Evolutionary conservation across 2,329 filamentous ascomycete genomes (phyloP).

Genomic region (Talaromyces sp.): DNA sequence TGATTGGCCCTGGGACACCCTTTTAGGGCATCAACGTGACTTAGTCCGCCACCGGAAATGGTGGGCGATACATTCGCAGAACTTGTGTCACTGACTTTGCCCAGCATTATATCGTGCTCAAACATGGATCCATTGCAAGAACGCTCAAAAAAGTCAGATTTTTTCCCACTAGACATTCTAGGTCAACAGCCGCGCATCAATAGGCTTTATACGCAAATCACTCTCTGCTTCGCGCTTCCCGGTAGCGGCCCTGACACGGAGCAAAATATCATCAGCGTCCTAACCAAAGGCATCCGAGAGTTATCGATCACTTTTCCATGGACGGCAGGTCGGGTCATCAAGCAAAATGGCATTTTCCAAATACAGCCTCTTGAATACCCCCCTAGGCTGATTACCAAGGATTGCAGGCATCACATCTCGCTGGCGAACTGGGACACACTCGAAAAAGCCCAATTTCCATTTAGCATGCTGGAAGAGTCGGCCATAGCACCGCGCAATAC

Average conservation of each 20-base stretch:
- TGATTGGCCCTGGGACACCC: too few species aligned
- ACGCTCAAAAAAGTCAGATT: too few species aligned
- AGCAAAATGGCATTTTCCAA: slow-evolving; percentile 1
- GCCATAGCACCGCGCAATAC: slow-evolving; percentile 39
- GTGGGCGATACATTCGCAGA: too few species aligned
- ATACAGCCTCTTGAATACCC: not conserved
- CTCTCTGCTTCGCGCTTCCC: slow-evolving; percentile 32
- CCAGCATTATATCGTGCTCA: too few species aligned
- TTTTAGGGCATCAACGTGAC: too few species aligned
- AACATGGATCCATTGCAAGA: too few species aligned
- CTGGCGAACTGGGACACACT: slow-evolving; percentile 39
- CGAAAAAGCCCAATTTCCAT: slow-evolving; percentile 37
- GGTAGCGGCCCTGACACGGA: slow-evolving; percentile 13
- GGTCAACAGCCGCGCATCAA: slow-evolving; percentile 38
- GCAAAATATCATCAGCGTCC: slow-evolving; percentile 21
- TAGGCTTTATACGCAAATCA: slow-evolving; percentile 44
- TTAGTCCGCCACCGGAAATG: too few species aligned
- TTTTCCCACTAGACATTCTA: slow-evolving; percentile 32
- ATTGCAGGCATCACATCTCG: slow-evolving; percentile 28
- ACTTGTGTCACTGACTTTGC: too few species aligned
- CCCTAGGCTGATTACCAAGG: not conserved
- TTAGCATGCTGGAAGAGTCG: slow-evolving; percentile 45
- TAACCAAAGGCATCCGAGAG: slow-evolving; percentile 33
- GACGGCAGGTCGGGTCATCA: not conserved
- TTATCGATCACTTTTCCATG: slow-evolving; percentile 32